These are phyloP conservation scores for Cytospora chrysosperma DNA, from an alignment of 2,329 filamentous ascomycete species.

Conservation along the genomic window DNA sequence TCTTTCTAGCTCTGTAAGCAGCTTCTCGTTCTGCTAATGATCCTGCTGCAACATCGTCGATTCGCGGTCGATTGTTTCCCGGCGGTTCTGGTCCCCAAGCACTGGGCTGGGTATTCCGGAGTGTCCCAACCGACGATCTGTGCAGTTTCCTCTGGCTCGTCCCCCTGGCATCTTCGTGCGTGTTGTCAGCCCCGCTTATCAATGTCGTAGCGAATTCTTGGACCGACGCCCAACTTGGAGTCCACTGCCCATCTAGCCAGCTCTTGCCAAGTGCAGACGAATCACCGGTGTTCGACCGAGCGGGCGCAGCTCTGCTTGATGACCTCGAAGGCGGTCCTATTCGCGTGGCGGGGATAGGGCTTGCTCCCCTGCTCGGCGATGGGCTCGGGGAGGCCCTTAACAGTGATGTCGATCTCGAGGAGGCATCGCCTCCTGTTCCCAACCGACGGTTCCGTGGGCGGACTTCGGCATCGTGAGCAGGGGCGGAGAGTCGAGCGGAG, in stretches of 20 bases:
- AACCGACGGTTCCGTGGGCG: slow-evolving; percentile 53
- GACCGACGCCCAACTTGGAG: slow-evolving; percentile 55
- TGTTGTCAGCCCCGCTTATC: slow-evolving; percentile 35
- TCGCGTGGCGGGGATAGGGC: slow-evolving; percentile 48
- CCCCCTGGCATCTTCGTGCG: slow-evolving; percentile 34
- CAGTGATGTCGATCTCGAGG: slow-evolving; percentile 31
- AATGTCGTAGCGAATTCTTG: slow-evolving; percentile 53
- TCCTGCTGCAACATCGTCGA: slow-evolving; percentile 54
- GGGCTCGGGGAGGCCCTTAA: slow-evolving; percentile 31
- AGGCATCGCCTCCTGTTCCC: slow-evolving; percentile 34
- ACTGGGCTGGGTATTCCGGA: slow-evolving; percentile 29
- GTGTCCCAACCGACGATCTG: slow-evolving; percentile 30
- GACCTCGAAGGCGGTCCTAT: slow-evolving; percentile 34
- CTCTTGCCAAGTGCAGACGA: slow-evolving; percentile 35
- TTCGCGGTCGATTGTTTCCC: slow-evolving; percentile 36
- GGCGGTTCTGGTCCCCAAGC: slow-evolving; percentile 55
- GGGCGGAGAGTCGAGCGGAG: slow-evolving; percentile 43
- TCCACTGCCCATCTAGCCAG: slow-evolving; percentile 51
- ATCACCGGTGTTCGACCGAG: slow-evolving; percentile 9
- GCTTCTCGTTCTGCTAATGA: slow-evolving; percentile 54
- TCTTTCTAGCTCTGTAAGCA: slow-evolving; percentile 55
- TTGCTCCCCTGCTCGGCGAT: slow-evolving; percentile 41
- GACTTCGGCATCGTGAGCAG: slow-evolving; percentile 42
- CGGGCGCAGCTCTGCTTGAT: slow-evolving; percentile 16
- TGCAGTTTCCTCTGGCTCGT: slow-evolving; percentile 34